A percentile compares a stretch with the other conserved stretches of the same genome.
phyloP scores from a whole-genome alignment of 495 filamentous ascomycete genomes.

The Xanthoparmelia taractica region DNA sequence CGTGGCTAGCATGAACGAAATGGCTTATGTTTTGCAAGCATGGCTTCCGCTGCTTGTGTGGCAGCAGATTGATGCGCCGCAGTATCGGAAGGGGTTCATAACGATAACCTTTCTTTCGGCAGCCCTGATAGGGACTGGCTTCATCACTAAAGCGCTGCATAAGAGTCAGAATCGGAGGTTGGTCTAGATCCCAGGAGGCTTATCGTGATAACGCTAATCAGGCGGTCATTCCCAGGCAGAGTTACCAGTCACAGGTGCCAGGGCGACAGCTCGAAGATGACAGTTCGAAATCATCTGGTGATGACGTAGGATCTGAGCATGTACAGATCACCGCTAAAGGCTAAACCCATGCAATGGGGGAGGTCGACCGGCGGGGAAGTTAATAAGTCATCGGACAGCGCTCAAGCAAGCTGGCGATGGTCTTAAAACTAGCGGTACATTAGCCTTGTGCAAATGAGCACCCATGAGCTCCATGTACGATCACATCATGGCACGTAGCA shows the following conservation, averaged over 20 bases:
- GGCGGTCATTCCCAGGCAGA: background rate
- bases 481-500: too few species aligned
- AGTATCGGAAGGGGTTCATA: conserved; percentile 44
- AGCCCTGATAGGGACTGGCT: conserved; percentile 29
- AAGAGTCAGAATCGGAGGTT: background rate
- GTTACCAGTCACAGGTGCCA: background rate
- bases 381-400: too few species aligned
- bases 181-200: background rate
- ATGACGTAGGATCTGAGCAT: background rate
- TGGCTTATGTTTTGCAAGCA: conserved; percentile 43
- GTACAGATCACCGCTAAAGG: background rate
- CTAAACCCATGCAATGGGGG: background rate
- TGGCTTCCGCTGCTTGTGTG: conserved; percentile 46
- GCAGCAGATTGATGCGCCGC: conserved; percentile 45
- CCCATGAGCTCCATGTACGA: too few species aligned
- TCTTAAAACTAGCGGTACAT: too few species aligned
- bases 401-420: too few species aligned
- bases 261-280: too few species aligned
- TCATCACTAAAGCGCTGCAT: conserved; percentile 1
- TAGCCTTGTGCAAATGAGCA: too few species aligned
- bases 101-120: conserved; percentile 34
- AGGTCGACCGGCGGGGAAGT: too few species aligned
- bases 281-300: background rate
- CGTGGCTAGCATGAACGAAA: conserved; percentile 44
- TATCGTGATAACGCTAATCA: background rate